Evolutionary conservation across 164 flowering plant genomes (phyloP).

Genomic region (Buxus sempervirens): DNA sequence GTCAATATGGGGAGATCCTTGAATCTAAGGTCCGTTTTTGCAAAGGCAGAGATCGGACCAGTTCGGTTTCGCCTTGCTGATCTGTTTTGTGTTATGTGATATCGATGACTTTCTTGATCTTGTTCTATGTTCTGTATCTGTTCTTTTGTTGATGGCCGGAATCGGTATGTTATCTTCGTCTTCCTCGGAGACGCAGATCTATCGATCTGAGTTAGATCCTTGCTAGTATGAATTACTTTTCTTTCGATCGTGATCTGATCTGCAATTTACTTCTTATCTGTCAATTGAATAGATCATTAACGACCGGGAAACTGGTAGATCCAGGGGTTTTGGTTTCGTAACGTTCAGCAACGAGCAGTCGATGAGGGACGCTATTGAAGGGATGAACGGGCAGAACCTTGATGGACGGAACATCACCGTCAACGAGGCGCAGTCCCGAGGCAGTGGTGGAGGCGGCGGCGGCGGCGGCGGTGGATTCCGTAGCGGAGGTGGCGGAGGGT

Average conservation of each 20-base stretch:
- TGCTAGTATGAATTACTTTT: not conserved
- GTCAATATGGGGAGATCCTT: constrained; percentile 5
- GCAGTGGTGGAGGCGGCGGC: constrained; percentile 15
- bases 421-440: constrained; percentile 20
- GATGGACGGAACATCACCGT: constrained; percentile 22
- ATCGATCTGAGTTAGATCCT: constrained; percentile 3
- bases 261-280: not conserved
- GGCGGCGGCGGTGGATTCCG: constrained; percentile 6
- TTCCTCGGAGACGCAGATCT: constrained; percentile 5
- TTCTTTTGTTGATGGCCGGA: constrained; percentile 14
- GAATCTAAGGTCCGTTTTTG: constrained; percentile 19
- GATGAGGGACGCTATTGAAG: constrained; percentile 23
- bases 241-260: not conserved
- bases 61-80: not conserved
- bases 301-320: constrained; percentile 22
- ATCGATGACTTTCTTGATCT: not conserved
- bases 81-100: not conserved
- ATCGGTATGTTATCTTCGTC: constrained; percentile 20
- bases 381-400: constrained; percentile 23
- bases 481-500: constrained; percentile 7
- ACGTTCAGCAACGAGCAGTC: constrained; percentile 16
- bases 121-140: constrained; percentile 12
- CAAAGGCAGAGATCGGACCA: not conserved
- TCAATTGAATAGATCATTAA: constrained; percentile 7
- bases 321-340: constrained; percentile 21